Conservation (phyloP, 148 eudicot genomes). For the Rhododendron mucronatum region DNA sequence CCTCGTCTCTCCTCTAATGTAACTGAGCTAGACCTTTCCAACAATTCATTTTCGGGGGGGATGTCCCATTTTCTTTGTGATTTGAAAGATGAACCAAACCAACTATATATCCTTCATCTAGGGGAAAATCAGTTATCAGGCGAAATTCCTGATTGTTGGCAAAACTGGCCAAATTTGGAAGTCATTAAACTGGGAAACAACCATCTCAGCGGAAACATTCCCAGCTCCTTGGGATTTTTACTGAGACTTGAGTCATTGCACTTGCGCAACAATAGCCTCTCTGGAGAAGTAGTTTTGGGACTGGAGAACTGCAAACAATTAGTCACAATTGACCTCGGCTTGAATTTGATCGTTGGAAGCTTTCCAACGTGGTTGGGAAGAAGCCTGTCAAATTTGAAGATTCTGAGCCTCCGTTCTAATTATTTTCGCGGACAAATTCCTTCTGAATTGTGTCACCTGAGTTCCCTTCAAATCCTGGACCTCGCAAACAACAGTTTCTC, state of each 20-base stretch:
- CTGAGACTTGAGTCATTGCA: neutral
- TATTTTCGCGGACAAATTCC: slow-evolving; percentile 4
- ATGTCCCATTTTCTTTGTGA: neutral
- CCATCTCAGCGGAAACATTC: slow-evolving; percentile 17
- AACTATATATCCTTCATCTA: too few relatives aligned
- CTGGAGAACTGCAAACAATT: neutral
- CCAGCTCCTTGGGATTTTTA: slow-evolving; percentile 16
- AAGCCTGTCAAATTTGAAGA: neutral
- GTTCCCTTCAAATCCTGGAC: slow-evolving; percentile 14
- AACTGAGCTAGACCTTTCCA: too few relatives aligned
- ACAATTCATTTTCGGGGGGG: too few relatives aligned
- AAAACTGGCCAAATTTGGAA: neutral
- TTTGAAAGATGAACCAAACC: too few relatives aligned
- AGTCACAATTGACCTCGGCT: slow-evolving; percentile 1
- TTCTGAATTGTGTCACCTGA: neutral
- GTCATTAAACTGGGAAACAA: slow-evolving; percentile 14
- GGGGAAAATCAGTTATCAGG: slow-evolving; percentile 2
- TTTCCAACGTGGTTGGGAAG: slow-evolving; percentile 15
- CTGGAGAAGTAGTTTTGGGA: slow-evolving; percentile 17
- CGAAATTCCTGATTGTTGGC: slow-evolving; percentile 13
- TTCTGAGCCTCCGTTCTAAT: slow-evolving; percentile 2
- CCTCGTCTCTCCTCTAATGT: too few relatives aligned
- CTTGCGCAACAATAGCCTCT: neutral
- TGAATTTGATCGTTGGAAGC: slow-evolving; percentile 16
- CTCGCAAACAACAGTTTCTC: slow-evolving; percentile 8